A percentile compares a stretch with the other conserved stretches of the same genome.
These are phyloP conservation scores for Microbotryum saponariae DNA, from an alignment of 1,284 basidiomycete genomes.

Conservation along the genomic window DNA sequence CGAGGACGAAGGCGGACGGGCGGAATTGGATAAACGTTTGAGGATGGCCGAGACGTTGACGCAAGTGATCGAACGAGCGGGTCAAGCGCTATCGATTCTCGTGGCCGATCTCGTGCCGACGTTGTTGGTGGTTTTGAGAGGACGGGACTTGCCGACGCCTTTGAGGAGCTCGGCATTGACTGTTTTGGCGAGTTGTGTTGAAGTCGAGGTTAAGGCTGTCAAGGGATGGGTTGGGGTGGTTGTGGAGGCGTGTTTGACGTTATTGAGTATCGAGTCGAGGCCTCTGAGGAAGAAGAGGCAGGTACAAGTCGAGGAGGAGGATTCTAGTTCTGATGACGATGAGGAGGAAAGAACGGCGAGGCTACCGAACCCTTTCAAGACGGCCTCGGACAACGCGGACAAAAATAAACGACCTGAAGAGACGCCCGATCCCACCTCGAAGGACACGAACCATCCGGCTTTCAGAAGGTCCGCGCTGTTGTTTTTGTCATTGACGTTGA, in stretches of 20 bases:
- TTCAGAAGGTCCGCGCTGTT: conserved; percentile 73
- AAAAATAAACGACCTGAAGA: conserved; percentile 14
- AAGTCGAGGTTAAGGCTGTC: conserved; percentile 56
- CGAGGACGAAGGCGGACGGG: conserved; percentile 47
- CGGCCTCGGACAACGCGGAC: neutral
- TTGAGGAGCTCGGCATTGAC: conserved; percentile 76
- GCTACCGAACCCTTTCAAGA: conserved; percentile 7
- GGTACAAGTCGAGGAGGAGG: neutral
- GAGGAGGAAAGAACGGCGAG: conserved; percentile 13
- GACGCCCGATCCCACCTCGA: conserved; percentile 52
- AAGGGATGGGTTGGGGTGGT: conserved; percentile 58
- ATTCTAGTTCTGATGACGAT: neutral
- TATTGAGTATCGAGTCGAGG: conserved; percentile 60
- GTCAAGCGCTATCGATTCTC: conserved; percentile 59
- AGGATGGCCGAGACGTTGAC: conserved; percentile 81
- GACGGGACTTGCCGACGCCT: conserved; percentile 56
- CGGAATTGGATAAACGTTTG: conserved; percentile 68
- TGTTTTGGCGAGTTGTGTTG: conserved; percentile 63
- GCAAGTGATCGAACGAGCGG: conserved; percentile 66
- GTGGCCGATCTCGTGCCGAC: conserved; percentile 65
- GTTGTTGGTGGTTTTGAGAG: conserved; percentile 56
- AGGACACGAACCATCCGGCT: conserved; percentile 62
- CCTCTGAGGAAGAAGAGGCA: conserved; percentile 11
- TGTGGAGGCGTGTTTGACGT: conserved; percentile 60
- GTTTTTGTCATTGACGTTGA: conserved; percentile 59